Conservation (phyloP, 1,284 basidiomycete species). For the Sporisorium iseilematis-ciliati region DNA sequence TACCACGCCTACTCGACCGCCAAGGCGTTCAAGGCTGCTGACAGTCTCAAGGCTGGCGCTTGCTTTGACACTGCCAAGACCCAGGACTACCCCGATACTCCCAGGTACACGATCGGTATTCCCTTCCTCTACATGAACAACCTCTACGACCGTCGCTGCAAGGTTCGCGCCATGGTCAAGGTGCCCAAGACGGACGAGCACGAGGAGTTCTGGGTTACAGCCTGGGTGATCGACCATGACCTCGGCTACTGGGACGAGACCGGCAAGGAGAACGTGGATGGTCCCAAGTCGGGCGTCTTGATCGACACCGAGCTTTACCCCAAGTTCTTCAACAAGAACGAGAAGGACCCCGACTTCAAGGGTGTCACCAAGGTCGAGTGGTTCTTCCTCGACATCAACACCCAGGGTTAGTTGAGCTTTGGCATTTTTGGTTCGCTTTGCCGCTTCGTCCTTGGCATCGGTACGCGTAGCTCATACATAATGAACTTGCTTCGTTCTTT, state of each 20-base stretch:
- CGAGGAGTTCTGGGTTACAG: slow-evolving; percentile 28
- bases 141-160: slow-evolving; percentile 47
- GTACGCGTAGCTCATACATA: slow-evolving; percentile 9
- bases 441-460: neutral
- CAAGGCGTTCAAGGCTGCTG: slow-evolving; percentile 9
- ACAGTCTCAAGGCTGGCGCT: slow-evolving; percentile 8
- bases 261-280: slow-evolving; percentile 1
- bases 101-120: slow-evolving; percentile 28
- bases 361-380: slow-evolving; percentile 19
- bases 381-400: slow-evolving; percentile 56
- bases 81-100: slow-evolving; percentile 13
- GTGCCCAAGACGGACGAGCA: slow-evolving; percentile 38
- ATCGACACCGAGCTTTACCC: slow-evolving; percentile 32
- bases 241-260: slow-evolving; percentile 15
- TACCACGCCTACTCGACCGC: slow-evolving; percentile 37
- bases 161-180: slow-evolving; percentile 48
- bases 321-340: slow-evolving; percentile 30
- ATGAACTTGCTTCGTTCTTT: neutral
- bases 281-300: slow-evolving; percentile 25
- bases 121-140: slow-evolving; percentile 49
- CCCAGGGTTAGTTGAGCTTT: slow-evolving; percentile 6
- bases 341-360: slow-evolving; percentile 10
- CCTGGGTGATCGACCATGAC: slow-evolving; percentile 40
- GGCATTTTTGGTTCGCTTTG: neutral
- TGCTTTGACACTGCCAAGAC: slow-evolving; percentile 30